Base-by-base conservation (phyloP, 1,284 basidiomycete genomes). In the Tylopilus sp. region DNA sequence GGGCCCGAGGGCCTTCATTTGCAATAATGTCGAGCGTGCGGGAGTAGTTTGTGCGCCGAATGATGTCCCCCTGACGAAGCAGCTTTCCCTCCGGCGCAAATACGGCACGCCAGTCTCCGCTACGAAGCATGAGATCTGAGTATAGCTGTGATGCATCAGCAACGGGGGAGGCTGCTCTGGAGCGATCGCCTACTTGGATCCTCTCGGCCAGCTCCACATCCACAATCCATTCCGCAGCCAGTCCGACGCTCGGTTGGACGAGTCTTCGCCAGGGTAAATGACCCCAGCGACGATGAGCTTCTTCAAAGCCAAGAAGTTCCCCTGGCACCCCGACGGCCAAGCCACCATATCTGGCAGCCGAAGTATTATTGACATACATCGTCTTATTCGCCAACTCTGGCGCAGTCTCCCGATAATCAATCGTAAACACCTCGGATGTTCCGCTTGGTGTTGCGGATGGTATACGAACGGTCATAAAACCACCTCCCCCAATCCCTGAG, bases 321-420 rank as follows among this genome's bases (percentile, higher is more conserved):
- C 92, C 89, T 0, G 95, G 94, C 1, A 96, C 84, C 25, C 79
- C 94, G 16, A 93, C 79, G 8, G 89, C 68, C 19, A 97, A 71
- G 3, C 95, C 94, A 8, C 95, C 94, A 49, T 78, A 80, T 51
- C 66, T 73, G 15, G 89, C 76, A 3, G 75, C 70, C 1, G 61
- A 56, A 0, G 84, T 75, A 44, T 78, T 62, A 21, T 70, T 59
- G 15, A 70, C 64, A 65, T 82, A 97, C 92, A 97, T 97, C 9
- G 82, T 82, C 41, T 74, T 68, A 58, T 86, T 85, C 3, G 91
- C 74, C 36, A 78, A 67, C 0, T 77, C 78, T 0, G 95, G 92
- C 1, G 89, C 90, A 0, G 82, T 86, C 68, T 97, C 95, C 39
- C 95, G 80, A 66, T 93, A 97, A 71, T 97, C 90, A 48, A 97